A percentile compares a stretch with the other conserved stretches of the same genome.
phyloP scores from a whole-genome alignment of 192 early-diverging fungal species.

The Entomortierella parvispora region DNA sequence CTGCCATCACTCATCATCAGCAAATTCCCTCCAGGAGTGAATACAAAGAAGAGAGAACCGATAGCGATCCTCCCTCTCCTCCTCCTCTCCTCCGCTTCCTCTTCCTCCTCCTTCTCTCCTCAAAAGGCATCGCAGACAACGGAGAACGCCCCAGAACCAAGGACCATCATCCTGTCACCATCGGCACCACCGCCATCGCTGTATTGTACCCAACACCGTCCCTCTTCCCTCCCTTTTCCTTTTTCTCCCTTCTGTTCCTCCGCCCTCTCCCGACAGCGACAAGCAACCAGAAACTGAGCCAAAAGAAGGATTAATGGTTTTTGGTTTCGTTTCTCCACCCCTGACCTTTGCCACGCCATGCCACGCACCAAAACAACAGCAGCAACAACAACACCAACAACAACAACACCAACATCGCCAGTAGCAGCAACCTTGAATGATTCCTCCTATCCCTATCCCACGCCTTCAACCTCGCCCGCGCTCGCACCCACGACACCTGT shows the following conservation, averaged over 20 bases:
- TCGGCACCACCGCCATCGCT: too few relatives aligned
- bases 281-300: too few relatives aligned
- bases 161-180: neutral
- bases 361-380: constrained; percentile 17
- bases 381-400: constrained; percentile 9
- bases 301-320: constrained; percentile 21
- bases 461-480: constrained; percentile 31
- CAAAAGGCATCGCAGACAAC: too few relatives aligned
- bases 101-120: neutral
- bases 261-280: neutral
- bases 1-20: neutral
- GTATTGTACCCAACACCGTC: too few relatives aligned
- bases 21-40: too few relatives aligned
- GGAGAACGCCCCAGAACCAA: too few relatives aligned
- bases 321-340: constrained; percentile 14
- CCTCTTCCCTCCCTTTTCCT: neutral
- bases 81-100: neutral
- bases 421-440: constrained; percentile 19
- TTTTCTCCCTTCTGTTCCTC: neutral
- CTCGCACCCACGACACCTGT: constrained; percentile 10
- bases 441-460: constrained; percentile 22
- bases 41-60: too few relatives aligned
- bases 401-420: constrained; percentile 8
- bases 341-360: constrained; percentile 25
- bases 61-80: neutral